phyloP scores from a whole-genome alignment of 148 eudicot genomes.

The Rhododendron williamsianum region DNA sequence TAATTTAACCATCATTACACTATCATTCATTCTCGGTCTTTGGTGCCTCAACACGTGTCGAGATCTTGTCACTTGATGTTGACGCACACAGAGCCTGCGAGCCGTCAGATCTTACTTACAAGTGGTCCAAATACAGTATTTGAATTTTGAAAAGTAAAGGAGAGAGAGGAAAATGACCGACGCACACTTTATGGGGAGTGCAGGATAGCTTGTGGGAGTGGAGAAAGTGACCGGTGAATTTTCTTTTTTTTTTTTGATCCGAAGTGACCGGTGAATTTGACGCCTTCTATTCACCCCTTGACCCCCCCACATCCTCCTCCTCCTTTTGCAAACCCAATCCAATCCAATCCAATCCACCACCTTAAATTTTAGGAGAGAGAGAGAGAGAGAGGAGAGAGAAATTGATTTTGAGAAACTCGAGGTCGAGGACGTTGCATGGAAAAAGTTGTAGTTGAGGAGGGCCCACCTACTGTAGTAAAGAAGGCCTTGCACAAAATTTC shows the following conservation, averaged over 20 bases:
- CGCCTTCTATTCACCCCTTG: background rate
- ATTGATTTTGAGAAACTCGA: slow-evolving; percentile 38
- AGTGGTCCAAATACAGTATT: background rate
- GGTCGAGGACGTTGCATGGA: slow-evolving; percentile 55
- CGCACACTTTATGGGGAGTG: background rate
- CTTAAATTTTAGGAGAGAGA: background rate
- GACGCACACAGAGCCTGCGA: background rate
- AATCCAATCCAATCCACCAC: background rate
- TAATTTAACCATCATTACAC: slow-evolving; percentile 40
- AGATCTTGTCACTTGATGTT: background rate
- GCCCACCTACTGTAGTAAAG: background rate
- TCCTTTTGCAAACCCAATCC: background rate
- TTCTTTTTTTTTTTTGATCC: too few relatives aligned
- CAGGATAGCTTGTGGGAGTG: background rate
- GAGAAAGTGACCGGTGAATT: background rate
- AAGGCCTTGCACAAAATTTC: background rate
- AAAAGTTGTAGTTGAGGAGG: background rate
- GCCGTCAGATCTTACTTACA: slow-evolving; percentile 22
- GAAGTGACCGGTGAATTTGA: background rate
- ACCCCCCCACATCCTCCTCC: background rate
- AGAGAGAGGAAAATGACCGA: background rate
- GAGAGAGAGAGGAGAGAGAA: too few relatives aligned
- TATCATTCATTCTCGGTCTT: slow-evolving; percentile 28
- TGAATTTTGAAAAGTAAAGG: too few relatives aligned
- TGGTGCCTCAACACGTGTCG: slow-evolving; percentile 18